These are phyloP conservation scores for Diacronema lutheri DNA, from an alignment of 78 protist genomes.

Conservation along the genomic window DNA sequence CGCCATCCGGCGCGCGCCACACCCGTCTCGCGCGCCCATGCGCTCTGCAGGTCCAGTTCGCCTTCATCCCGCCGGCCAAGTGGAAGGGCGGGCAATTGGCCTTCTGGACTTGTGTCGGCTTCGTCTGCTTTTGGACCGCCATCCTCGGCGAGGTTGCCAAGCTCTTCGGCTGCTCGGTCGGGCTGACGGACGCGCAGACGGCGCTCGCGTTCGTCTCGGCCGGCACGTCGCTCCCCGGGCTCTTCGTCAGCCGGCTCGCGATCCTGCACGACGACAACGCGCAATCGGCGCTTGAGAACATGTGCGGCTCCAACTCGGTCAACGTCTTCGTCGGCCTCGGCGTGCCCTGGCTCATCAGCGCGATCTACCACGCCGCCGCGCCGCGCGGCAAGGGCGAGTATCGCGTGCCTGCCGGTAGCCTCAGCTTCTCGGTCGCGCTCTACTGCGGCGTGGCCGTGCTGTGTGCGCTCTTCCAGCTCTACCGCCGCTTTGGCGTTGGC, in stretches of 20 bases:
- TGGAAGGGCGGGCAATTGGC: no score
- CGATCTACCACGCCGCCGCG: constrained; percentile 15
- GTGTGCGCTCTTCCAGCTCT: no score
- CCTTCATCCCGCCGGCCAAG: no score
- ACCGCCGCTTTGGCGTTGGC: no score
- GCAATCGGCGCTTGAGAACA: constrained; percentile 38
- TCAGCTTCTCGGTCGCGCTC: constrained; percentile 25
- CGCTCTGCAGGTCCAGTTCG: no score
- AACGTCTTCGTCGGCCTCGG: constrained; percentile 49
- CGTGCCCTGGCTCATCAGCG: constrained; percentile 33
- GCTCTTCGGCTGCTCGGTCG: constrained; percentile 24
- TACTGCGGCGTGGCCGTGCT: neutral
- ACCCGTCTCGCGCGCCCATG: no score
- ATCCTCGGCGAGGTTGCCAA: constrained; percentile 13
- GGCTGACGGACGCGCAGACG: constrained; percentile 7
- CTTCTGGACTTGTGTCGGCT: neutral
- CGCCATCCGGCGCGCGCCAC: no score
- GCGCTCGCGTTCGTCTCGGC: constrained; percentile 48
- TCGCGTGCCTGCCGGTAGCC: constrained; percentile 6
- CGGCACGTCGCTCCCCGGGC: constrained; percentile 52
- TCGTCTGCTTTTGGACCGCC: constrained; percentile 7
- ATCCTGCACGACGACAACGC: neutral
- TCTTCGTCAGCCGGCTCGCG: constrained; percentile 32
- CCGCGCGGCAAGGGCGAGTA: neutral
- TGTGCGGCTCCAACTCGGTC: constrained; percentile 38